Percentiles rank a stretch among this genome's conserved stretches.
Evolutionary conservation across 2,329 filamentous ascomycete species (phyloP).

Genomic region (Cercospora sesami): DNA sequence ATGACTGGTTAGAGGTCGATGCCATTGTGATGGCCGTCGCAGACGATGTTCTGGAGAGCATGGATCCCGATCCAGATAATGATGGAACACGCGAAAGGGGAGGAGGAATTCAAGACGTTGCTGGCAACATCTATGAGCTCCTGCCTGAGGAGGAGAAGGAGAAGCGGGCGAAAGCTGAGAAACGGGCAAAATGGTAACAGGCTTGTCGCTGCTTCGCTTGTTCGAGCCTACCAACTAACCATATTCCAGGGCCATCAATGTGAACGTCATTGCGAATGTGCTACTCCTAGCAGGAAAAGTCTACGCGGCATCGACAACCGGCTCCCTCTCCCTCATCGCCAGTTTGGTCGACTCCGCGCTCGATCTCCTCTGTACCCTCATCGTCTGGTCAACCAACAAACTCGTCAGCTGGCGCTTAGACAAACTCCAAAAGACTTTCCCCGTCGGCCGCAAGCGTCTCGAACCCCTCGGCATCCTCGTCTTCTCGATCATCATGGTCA

Average conservation of each 20-base stretch:
- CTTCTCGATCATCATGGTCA: conserved; percentile 64
- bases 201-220: background rate
- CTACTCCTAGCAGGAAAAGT: conserved; percentile 58
- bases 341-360: conserved; percentile 63
- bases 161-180: conserved; percentile 48
- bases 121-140: conserved; percentile 56
- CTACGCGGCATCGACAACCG: conserved; percentile 56
- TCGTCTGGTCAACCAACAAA: conserved; percentile 61
- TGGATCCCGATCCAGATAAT: conserved; percentile 59
- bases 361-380: conserved; percentile 61
- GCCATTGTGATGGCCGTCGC: conserved; percentile 57
- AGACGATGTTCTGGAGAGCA: conserved; percentile 61
- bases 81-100: conserved; percentile 57
- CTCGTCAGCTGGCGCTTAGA: conserved; percentile 59
- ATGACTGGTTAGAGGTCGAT: conserved; percentile 62
- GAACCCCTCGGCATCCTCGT: conserved; percentile 64
- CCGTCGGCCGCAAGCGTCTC: conserved; percentile 57
- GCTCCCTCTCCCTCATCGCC: conserved; percentile 61
- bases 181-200: conserved; percentile 50
- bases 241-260: conserved; percentile 51
- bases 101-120: conserved; percentile 52
- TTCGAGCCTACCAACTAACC: background rate
- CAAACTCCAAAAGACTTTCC: conserved; percentile 56
- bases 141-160: conserved; percentile 57
- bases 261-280: conserved; percentile 63